Conservation (phyloP, 1,139 yeast genomes). For the Saccharomyces hybrid region DNA sequence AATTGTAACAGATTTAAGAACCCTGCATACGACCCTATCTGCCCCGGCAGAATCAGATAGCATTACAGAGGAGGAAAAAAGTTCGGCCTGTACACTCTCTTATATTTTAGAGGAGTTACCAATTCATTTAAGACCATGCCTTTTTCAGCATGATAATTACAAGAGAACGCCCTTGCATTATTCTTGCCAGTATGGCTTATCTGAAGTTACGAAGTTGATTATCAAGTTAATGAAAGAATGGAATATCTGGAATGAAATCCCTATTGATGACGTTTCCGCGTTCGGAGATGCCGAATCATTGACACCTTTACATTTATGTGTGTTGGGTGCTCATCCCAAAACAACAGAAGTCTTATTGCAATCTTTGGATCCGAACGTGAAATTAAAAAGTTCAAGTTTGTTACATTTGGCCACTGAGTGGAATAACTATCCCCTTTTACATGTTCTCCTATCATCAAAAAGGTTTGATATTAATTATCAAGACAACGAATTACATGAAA, state of each 20-base stretch:
- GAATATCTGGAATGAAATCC: slow-evolving; percentile 42
- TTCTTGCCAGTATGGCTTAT: slow-evolving; percentile 80
- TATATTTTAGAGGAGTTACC: slow-evolving; percentile 50
- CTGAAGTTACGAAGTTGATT: slow-evolving; percentile 51
- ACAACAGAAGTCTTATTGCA: slow-evolving; percentile 58
- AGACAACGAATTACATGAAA: slow-evolving; percentile 61
- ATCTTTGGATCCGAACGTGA: slow-evolving; percentile 36
- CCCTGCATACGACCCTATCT: neutral
- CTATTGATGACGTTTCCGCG: slow-evolving; percentile 50
- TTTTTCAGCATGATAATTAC: slow-evolving; percentile 66
- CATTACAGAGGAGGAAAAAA: slow-evolving; percentile 18
- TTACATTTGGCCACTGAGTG: slow-evolving; percentile 66
- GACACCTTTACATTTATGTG: slow-evolving; percentile 79
- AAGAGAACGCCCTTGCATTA: slow-evolving; percentile 84
- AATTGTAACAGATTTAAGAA: neutral
- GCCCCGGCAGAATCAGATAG: slow-evolving; percentile 7
- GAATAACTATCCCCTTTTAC: slow-evolving; percentile 51
- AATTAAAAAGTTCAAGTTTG: slow-evolving; percentile 44
- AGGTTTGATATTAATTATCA: slow-evolving; percentile 60
- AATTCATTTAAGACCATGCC: slow-evolving; percentile 43
- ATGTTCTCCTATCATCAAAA: slow-evolving; percentile 46
- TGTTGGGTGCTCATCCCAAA: slow-evolving; percentile 73
- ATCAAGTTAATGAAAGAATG: slow-evolving; percentile 47
- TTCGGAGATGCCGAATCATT: slow-evolving; percentile 86
- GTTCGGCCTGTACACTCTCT: neutral